Conservation (phyloP, 1,139 yeast species). For the Zhuliangozyma blackwelliae region DNA sequence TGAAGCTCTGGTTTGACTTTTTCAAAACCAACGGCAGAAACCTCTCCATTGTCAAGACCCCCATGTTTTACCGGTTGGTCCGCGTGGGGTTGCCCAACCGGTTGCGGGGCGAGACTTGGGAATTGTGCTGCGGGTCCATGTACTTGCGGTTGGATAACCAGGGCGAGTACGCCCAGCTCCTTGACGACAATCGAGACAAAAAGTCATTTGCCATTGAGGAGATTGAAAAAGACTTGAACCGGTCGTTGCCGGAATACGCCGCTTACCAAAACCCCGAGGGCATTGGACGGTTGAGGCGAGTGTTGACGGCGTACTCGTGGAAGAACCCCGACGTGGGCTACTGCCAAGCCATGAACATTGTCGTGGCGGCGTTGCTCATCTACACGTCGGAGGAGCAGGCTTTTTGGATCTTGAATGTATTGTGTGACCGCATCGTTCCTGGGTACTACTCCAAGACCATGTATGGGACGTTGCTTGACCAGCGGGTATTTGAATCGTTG, state of each 20-base stretch:
- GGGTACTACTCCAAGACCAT: constrained; percentile 96
- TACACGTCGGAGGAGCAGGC: constrained; percentile 98
- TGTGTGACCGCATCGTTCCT: constrained; percentile 84
- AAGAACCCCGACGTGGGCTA: constrained; percentile 96
- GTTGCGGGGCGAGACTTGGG: constrained; percentile 96
- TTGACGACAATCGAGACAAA: constrained; percentile 58
- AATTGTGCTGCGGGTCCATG: constrained; percentile 82
- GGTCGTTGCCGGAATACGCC: constrained; percentile 93
- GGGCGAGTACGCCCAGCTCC: constrained; percentile 53
- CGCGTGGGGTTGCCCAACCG: constrained; percentile 92
- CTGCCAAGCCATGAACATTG: constrained; percentile 99
- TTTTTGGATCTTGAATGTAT: constrained; percentile 81
- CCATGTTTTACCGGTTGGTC: constrained; percentile 73
- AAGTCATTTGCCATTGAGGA: constrained; percentile 87
- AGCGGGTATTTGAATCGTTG: constrained; percentile 84
- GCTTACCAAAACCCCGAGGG: constrained; percentile 90
- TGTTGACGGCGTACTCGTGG: constrained; percentile 93
- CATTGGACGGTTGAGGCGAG: constrained; percentile 76
- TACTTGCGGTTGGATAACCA: constrained; percentile 63
- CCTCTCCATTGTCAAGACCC: constrained; percentile 68
- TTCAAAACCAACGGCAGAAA: constrained; percentile 82
- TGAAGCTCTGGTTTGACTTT: constrained; percentile 92
- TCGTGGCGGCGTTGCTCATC: constrained; percentile 86
- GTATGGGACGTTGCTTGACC: constrained; percentile 96
- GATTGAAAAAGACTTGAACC: constrained; percentile 89